Evolutionary conservation across 345 rosid genomes (phyloP).

Genomic region (Sisymbrium altissimum): DNA sequence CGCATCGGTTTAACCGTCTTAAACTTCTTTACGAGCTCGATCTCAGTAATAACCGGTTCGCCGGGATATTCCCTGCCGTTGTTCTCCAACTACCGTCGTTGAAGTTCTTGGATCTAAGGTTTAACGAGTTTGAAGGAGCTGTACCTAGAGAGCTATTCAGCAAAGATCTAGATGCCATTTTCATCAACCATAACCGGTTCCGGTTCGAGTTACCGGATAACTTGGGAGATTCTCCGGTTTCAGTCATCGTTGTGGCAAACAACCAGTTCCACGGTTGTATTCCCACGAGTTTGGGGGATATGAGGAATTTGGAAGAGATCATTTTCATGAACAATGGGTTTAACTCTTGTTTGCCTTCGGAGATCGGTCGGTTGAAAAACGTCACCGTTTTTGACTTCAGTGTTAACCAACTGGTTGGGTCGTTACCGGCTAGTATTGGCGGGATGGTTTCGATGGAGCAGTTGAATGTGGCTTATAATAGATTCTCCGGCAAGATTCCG

Average conservation of each 20-base stretch:
- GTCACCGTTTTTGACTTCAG: constrained; percentile 75
- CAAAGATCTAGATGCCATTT: constrained; percentile 70
- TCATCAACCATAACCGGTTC: constrained; percentile 71
- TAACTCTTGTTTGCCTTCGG: constrained; percentile 62
- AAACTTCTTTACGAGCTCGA: constrained; percentile 64
- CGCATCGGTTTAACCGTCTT: constrained; percentile 52
- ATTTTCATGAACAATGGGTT: constrained; percentile 64
- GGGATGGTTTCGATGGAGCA: constrained; percentile 67
- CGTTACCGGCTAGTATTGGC: constrained; percentile 57
- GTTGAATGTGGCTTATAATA: constrained; percentile 67
- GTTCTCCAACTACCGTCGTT: constrained; percentile 52
- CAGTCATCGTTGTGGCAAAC: constrained; percentile 71
- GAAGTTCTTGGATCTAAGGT: constrained; percentile 75
- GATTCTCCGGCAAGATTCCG: constrained; percentile 65
- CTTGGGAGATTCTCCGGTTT: constrained; percentile 76
- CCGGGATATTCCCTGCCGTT: constrained; percentile 62
- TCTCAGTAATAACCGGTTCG: constrained; percentile 80
- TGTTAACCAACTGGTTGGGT: constrained; percentile 52
- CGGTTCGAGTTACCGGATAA: constrained; percentile 65
- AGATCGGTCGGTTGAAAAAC: constrained; percentile 55
- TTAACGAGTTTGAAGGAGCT: constrained; percentile 77
- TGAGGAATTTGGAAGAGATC: constrained; percentile 67
- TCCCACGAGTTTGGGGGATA: constrained; percentile 70
- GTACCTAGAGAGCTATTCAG: constrained; percentile 73
- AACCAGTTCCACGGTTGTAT: constrained; percentile 79